Percentiles rank a stretch among this genome's conserved stretches.
phyloP scores from a whole-genome alignment of 768 basidiomycete species.

The Xerocomus brunneocitrinus region DNA sequence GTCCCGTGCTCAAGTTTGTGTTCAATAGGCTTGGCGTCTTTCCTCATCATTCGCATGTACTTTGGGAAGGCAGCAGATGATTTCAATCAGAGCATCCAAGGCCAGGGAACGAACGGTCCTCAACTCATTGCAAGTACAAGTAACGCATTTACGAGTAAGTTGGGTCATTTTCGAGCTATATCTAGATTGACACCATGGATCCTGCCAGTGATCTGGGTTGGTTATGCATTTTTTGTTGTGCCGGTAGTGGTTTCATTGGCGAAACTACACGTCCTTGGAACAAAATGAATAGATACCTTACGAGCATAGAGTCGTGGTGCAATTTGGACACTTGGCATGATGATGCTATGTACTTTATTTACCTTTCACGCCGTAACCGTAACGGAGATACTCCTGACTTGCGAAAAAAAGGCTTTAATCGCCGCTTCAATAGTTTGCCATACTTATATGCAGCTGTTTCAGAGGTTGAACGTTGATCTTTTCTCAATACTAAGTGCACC shows the following conservation, averaged over 20 bases:
- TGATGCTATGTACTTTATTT: too few species aligned
- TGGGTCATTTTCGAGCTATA: neutral
- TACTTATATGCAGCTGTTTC: neutral
- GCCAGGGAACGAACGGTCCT: conserved; percentile 51
- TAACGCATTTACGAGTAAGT: conserved; percentile 74
- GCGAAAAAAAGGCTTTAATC: conserved; percentile 2
- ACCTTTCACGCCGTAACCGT: too few species aligned
- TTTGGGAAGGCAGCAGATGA: conserved; percentile 76
- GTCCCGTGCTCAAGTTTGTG: neutral
- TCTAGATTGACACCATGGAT: conserved; percentile 1
- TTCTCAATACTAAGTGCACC: neutral
- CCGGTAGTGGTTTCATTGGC: conserved; percentile 65
- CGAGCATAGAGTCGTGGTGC: neutral
- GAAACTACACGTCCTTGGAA: conserved; percentile 58
- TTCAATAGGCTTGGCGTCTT: conserved; percentile 55
- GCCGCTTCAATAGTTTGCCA: conserved; percentile 16
- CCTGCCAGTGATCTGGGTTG: conserved; percentile 69
- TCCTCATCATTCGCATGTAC: conserved; percentile 74
- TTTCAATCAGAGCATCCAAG: conserved; percentile 61
- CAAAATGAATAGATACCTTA: conserved; percentile 29
- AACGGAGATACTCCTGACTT: neutral
- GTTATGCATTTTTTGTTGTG: conserved; percentile 67
- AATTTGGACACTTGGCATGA: too few species aligned
- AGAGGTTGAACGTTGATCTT: neutral
- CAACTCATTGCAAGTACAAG: conserved; percentile 57